Conservation (phyloP, 345 rosid species). For the Xanthoceras sorbifolium region DNA sequence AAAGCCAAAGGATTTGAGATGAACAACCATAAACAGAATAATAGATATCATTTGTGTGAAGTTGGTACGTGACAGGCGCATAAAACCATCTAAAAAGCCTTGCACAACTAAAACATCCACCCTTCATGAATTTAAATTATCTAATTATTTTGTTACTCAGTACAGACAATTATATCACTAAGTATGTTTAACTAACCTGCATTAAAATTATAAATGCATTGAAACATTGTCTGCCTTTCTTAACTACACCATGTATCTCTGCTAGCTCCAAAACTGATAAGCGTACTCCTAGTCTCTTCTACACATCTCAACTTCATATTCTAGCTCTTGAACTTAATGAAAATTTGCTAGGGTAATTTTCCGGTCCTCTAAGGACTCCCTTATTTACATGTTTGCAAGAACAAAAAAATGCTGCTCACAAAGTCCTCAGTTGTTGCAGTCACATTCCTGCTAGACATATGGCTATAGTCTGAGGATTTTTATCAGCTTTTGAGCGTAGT, state of each 20-base stretch:
- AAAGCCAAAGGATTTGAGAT: neutral
- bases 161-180: neutral
- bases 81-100: neutral
- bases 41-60: neutral
- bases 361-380: neutral
- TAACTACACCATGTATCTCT: neutral
- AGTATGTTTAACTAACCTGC: neutral
- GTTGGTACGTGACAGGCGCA: neutral
- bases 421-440: neutral
- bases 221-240: neutral
- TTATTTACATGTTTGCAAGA: neutral
- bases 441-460: neutral
- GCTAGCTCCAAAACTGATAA: neutral
- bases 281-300: neutral
- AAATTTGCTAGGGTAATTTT: neutral
- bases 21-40: neutral
- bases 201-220: neutral
- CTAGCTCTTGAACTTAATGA: neutral
- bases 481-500: neutral
- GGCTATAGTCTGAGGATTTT: neutral
- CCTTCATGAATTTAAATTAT: neutral
- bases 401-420: neutral
- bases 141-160: neutral
- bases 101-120: neutral
- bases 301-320: neutral